Base-by-base conservation (phyloP, 2,329 filamentous ascomycete species). In the Lachnellula occidentalis region DNA sequence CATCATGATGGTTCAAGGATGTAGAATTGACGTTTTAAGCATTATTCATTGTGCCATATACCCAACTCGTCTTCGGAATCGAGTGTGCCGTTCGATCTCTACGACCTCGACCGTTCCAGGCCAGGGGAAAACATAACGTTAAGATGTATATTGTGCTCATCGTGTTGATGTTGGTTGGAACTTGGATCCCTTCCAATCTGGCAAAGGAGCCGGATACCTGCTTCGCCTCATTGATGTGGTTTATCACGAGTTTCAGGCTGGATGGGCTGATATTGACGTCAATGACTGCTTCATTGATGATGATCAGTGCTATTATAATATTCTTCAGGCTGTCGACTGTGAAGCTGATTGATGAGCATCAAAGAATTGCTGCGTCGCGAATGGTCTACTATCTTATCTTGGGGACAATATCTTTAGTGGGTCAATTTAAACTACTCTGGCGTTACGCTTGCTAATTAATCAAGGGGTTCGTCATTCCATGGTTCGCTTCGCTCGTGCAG, bases 151-250 rank as follows among this genome's bases (percentile, higher is more conserved):
- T 84, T 31, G 73, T 68, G 19, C 65, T 77, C 12, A 69, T 85
- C 24, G 68, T 76, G 17, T 66, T 80, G 45, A 71, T 83, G 54
- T 65, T 80, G 19, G 66, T 87, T 34, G 68, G 71, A 37, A 82
- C 79, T 19, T 85, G 83, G 69, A 71, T 84, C 37, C 77, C 85
- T 24, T 81, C 83, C 15, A 72, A 79, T 53, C 73, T 81, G 48
- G 71, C 78, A 58, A 75, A 73, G 4, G 77, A 84, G 43, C 75
- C 76, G 5, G 78, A 84, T 59, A 76, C 78, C 50, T 89, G 86
- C 70, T 83, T 87, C 62, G 83, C 82, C 22, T 83, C 82, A 5
- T 73, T 89, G 7, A 81, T 87, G 60, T 88, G 82, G 81, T 86
- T 86, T 58, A 73, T 87, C 42, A 75, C 79, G 53, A 76, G 74